These are phyloP conservation scores for Albifimbria verrucaria DNA, from an alignment of 2,329 filamentous ascomycete genomes.

Conservation along the genomic window DNA sequence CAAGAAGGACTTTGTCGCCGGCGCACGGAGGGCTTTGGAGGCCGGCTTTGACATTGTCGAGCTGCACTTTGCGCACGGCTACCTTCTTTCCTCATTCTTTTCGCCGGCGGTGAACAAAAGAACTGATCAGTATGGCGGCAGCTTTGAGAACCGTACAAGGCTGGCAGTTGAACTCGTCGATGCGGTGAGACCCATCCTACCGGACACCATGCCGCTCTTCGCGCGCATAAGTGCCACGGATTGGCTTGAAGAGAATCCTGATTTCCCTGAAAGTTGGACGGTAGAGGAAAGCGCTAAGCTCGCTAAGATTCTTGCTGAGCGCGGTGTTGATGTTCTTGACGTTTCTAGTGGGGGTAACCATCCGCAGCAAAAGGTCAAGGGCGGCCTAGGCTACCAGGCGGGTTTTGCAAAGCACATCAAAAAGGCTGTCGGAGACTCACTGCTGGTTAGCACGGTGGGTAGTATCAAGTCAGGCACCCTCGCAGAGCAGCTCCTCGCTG, in stretches of 20 bases:
- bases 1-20: conserved; percentile 57
- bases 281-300: conserved; percentile 60
- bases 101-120: conserved; percentile 64
- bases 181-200: conserved; percentile 2
- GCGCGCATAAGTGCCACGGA: conserved; percentile 6
- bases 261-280: conserved; percentile 61
- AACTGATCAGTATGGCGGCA: conserved; percentile 62
- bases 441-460: conserved; percentile 44
- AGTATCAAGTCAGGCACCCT: conserved; percentile 39
- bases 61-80: conserved; percentile 75
- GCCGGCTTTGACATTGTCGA: conserved; percentile 66
- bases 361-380: conserved; percentile 50
- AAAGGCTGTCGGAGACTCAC: conserved; percentile 61
- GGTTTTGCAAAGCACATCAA: conserved; percentile 68
- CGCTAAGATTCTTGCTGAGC: conserved; percentile 58
- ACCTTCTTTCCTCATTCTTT: conserved; percentile 66
- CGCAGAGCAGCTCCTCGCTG: conserved; percentile 43
- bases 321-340: conserved; percentile 72
- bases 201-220: conserved; percentile 5
- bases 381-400: conserved; percentile 65
- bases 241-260: conserved; percentile 46
- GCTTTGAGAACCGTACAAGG: conserved; percentile 65
- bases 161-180: conserved; percentile 28
- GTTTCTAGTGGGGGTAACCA: conserved; percentile 67
- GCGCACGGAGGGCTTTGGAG: conserved; percentile 52